A percentile compares a stretch with the other conserved stretches of the same genome.
These are phyloP conservation scores for Yarrowia keelungensis DNA, from an alignment of 805 yeast genomes.

Conservation along the genomic window DNA sequence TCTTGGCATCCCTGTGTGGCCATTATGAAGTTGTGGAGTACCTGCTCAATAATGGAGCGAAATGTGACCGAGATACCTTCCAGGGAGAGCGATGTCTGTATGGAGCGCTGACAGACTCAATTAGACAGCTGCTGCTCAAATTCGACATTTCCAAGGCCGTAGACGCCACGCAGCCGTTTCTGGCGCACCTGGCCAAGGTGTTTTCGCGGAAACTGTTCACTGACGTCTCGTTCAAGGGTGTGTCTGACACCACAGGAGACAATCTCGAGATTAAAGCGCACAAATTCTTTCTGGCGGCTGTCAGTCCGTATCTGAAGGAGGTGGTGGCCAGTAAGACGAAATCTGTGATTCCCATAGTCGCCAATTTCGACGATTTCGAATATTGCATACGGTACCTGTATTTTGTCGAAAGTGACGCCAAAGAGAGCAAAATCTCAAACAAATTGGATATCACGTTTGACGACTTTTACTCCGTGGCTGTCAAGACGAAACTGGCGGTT, in stretches of 20 bases:
- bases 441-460: conserved; percentile 9
- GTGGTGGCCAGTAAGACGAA: neutral
- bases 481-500: conserved; percentile 17
- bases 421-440: neutral
- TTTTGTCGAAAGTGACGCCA: conserved; percentile 9
- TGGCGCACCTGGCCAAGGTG: conserved; percentile 67
- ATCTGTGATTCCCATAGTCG: neutral
- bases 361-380: conserved; percentile 14
- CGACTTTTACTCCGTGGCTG: conserved; percentile 18
- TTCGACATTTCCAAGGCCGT: conserved; percentile 72
- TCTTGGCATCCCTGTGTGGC: conserved; percentile 77
- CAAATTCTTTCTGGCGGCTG: conserved; percentile 45
- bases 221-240: neutral
- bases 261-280: conserved; percentile 42
- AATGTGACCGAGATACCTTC: conserved; percentile 80
- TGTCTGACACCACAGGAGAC: neutral
- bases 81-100: conserved; percentile 81
- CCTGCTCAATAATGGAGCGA: conserved; percentile 70
- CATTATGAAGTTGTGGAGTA: conserved; percentile 68
- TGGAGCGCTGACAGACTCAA: conserved; percentile 75
- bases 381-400: conserved; percentile 24
- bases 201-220: neutral
- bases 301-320: conserved; percentile 45
- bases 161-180: conserved; percentile 74
- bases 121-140: conserved; percentile 62